phyloP scores from a whole-genome alignment of 208 protist species.

The Acanthamoeba castellanii region DNA sequence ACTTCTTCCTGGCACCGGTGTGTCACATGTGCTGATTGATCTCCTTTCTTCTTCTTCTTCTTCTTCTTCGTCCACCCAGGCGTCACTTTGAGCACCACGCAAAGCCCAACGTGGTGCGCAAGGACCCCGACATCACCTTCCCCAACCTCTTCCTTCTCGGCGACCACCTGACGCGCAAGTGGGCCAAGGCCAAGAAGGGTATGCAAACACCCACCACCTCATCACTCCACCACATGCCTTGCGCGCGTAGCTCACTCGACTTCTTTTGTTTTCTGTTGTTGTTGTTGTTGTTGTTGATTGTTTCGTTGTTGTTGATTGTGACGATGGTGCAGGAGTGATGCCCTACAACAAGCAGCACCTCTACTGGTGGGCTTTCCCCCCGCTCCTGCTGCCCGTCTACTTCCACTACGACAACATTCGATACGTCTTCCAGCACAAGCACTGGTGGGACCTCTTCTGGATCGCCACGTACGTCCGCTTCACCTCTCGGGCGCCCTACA shows the following conservation, averaged over 20 bases:
- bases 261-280: too few species aligned
- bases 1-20: neutral
- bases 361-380: slow-evolving; percentile 31
- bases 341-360: slow-evolving; percentile 25
- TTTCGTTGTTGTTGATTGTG: neutral
- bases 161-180: neutral
- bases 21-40: slow-evolving; percentile 75
- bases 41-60: neutral
- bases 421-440: neutral
- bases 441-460: neutral
- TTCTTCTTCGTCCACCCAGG: slow-evolving; percentile 84
- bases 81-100: slow-evolving; percentile 93
- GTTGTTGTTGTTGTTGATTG: neutral
- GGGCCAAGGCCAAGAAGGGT: slow-evolving; percentile 15
- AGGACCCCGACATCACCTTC: slow-evolving; percentile 92
- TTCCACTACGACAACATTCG: slow-evolving; percentile 2
- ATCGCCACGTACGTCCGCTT: neutral
- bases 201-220: neutral
- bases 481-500: neutral
- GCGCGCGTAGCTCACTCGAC: neutral
- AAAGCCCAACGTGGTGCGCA: slow-evolving; percentile 90
- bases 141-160: slow-evolving; percentile 90
- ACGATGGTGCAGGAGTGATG: neutral
- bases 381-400: slow-evolving; percentile 45
- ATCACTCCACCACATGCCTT: neutral